Evolutionary conservation across 805 yeast species (phyloP), one percentile per base, ranked within the genome.

Genomic region (Starmera amethionina): DNA sequence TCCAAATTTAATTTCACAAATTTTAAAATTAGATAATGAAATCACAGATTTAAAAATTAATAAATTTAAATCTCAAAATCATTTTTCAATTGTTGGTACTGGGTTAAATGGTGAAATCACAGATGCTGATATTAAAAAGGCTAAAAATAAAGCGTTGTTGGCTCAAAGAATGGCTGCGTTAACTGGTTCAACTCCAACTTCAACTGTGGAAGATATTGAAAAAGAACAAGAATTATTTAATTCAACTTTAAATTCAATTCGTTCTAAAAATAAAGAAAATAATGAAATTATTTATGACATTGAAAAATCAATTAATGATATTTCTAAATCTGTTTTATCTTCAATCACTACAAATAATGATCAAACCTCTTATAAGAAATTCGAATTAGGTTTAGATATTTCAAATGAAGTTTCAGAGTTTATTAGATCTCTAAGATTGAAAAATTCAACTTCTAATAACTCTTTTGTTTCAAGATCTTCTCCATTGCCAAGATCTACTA

Each of bases 141-240:
- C 90, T 32, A 80, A 74, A 49, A 79, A 85, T 34, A 82, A 83
- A 54, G 94, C 90, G 33, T 63, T 79, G 42, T 67, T 93, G 50
- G 78, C 79, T 46, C 84, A 89, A 38, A 74, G 95, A 49, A 88
- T 90, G 95, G 95, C 96, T 27, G 86, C 90, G 4, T 72, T 90
- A 52, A 89, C 97, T 0, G 96, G 96, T 6, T 82, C 79, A 52
- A 66, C 74, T 8, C 64, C 69, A 3, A 62, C 70, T 8, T 64
- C 64, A 29, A 58, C 65, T 34, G 70, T 67, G 19, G 58, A 48
- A 15, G 65, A 59, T 8, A 50, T 60, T 32, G 70, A 60, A 32
- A 48, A 54, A 27, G 63, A 65, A 39, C 64, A 62, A 42, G 50
- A 48, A 35, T 43, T 46, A 37, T 68, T 81, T 46, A 71, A 69